Evolutionary conservation across 768 basidiomycete species (phyloP), one percentile per base, ranked within the genome.

Genomic region (Podaxis sp.): DNA sequence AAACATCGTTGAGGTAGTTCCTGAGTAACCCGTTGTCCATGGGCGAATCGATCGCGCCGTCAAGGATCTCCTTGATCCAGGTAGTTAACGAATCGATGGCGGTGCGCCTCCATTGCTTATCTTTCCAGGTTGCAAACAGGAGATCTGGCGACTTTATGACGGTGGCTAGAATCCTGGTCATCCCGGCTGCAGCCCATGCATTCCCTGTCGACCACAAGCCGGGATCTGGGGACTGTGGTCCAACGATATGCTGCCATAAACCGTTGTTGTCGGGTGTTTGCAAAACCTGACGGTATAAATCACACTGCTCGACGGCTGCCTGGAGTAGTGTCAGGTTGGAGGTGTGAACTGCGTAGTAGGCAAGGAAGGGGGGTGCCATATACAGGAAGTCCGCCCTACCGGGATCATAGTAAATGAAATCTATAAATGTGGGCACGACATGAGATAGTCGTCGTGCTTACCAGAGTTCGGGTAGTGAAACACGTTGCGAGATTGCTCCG

Each of bases 171-270:
- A 44, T 16, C 18, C 42, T 44, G 11, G 42, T 44, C 42, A 44
- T 44, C 7, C 59, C 59, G 0, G 82, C 82, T 1, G 86, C 86
- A 0, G 87, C 88, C 90, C 90, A 90, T 0, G 76, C 87, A 63
- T 90, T 91, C 2, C 85, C 84, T 46, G 79, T 80, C 0, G 77
- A 76, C 80, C 80, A 82, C 1, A 80, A 61, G 1, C 79, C 79
- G 0, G 71, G 65, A 53, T 82, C 80, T 21, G 61, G 37, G 48
- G 63, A 68, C n/a, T 67, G 59, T 14, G 78, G 77, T 0, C 79
- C 79, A 23, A 75, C 62, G 44, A 82, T 81, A 66, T 80, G 79
- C 13, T 66, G 59, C 78, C 78, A 82, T n/a, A 72, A 62, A 0
- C 76, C 74, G 35, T 70, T 61, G 11, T 62, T 67, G 48, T 59